Evolutionary conservation across 1,284 basidiomycete genomes (phyloP).

Genomic region (Malassezia cuniculi): DNA sequence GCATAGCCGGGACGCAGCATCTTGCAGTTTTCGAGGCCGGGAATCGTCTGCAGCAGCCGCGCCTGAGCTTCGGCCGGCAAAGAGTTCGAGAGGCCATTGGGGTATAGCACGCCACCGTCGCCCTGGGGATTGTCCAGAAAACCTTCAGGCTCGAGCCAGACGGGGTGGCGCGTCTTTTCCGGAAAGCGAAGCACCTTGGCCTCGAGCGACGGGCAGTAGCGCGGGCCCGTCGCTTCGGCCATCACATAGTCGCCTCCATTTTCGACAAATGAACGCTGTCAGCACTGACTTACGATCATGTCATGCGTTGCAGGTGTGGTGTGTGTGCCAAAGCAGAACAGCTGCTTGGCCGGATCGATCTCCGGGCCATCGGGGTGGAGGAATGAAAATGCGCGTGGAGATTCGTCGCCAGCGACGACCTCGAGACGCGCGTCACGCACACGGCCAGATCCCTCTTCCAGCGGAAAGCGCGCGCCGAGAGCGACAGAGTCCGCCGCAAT

Average conservation of each 20-base stretch:
- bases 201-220: constrained; percentile 81
- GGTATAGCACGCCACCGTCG: constrained; percentile 62
- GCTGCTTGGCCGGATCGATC: constrained; percentile 53
- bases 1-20: constrained; percentile 76
- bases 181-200: constrained; percentile 69
- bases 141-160: constrained; percentile 84
- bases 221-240: constrained; percentile 74
- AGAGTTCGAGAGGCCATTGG: constrained; percentile 74
- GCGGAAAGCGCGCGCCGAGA: constrained; percentile 46
- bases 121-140: constrained; percentile 59
- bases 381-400: constrained; percentile 24
- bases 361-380: constrained; percentile 17
- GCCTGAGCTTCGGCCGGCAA: constrained; percentile 71
- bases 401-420: constrained; percentile 17
- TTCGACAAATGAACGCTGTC: constrained; percentile 49
- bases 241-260: constrained; percentile 66
- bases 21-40: constrained; percentile 66
- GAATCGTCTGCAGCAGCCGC: constrained; percentile 64
- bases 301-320: constrained; percentile 63
- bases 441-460: constrained; percentile 4
- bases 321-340: constrained; percentile 60
- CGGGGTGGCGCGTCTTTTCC: constrained; percentile 57
- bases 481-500: constrained; percentile 60
- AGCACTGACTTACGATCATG: constrained; percentile 49
- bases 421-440: constrained; percentile 14